phyloP scores from a whole-genome alignment of 345 rosid species.

The Populus simonii region DNA sequence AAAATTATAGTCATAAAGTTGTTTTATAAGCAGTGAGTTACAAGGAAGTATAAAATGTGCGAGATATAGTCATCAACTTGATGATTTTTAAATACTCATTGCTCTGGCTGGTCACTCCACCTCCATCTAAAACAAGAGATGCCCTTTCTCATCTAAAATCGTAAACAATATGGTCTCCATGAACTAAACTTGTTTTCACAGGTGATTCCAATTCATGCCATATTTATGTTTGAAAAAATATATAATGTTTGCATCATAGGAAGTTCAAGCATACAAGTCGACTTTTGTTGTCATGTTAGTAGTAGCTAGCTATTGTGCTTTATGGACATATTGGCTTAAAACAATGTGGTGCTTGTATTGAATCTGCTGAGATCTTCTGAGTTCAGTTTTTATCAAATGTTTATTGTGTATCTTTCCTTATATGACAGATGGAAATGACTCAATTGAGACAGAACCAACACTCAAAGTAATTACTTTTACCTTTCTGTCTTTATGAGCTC shows the following conservation, averaged over 20 bases:
- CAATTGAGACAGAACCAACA: conserved; percentile 7
- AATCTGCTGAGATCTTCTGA: background rate
- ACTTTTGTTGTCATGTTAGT: background rate
- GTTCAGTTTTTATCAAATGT: background rate
- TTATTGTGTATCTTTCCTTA: conserved; percentile 7
- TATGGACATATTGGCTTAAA: background rate
- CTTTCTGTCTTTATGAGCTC: background rate
- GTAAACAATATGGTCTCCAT: background rate
- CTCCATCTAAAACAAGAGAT: background rate
- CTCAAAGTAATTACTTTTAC: conserved; percentile 27
- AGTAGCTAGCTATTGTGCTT: background rate
- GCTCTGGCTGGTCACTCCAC: no score
- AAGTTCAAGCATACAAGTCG: background rate
- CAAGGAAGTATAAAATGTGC: background rate
- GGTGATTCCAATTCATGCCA: background rate
- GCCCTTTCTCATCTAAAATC: background rate
- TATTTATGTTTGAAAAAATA: background rate
- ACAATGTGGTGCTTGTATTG: background rate
- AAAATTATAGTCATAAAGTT: background rate
- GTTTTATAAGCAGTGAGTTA: background rate
- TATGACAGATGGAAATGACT: conserved; percentile 28
- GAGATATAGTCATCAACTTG: background rate
- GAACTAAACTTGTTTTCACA: background rate
- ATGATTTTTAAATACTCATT: background rate
- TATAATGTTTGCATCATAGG: background rate